Evolutionary conservation across 2,329 filamentous ascomycete genomes (phyloP).

Genomic region (Allantophomopsis lycopodina): DNA sequence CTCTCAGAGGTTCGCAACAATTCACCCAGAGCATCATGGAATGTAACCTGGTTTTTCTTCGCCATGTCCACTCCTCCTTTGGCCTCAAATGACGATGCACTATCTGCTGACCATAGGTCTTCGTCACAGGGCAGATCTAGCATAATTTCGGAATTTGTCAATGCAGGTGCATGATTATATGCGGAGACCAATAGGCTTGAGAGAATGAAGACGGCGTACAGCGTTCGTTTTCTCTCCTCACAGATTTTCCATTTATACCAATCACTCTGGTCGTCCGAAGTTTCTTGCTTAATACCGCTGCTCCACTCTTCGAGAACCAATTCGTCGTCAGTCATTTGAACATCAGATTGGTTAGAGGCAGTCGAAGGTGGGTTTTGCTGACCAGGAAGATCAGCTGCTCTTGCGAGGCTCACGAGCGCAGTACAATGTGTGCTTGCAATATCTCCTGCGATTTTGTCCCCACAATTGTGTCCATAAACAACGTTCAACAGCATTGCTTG

Average conservation of each 20-base stretch:
- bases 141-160: conserved; percentile 88
- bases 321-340: conserved; percentile 35
- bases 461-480: conserved; percentile 89
- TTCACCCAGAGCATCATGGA: conserved; percentile 69
- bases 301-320: conserved; percentile 39
- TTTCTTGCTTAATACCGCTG: conserved; percentile 27
- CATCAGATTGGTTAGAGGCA: conserved; percentile 21
- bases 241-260: conserved; percentile 82
- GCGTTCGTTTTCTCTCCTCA: conserved; percentile 85
- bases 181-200: conserved; percentile 84
- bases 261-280: conserved; percentile 48
- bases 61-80: conserved; percentile 60
- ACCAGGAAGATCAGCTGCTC: conserved; percentile 63
- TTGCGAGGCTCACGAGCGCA: conserved; percentile 78
- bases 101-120: conserved; percentile 76
- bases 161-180: conserved; percentile 81
- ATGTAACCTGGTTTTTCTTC: conserved; percentile 59
- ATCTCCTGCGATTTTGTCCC: conserved; percentile 79
- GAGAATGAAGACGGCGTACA: conserved; percentile 82
- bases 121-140: conserved; percentile 89
- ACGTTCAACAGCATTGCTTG: conserved; percentile 96
- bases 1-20: conserved; percentile 65
- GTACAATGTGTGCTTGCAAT: conserved; percentile 89
- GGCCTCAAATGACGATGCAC: conserved; percentile 65
- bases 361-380: conserved; percentile 23